phyloP scores from a whole-genome alignment of 2,329 filamentous ascomycete genomes.

The Aspergillus brasiliensis region DNA sequence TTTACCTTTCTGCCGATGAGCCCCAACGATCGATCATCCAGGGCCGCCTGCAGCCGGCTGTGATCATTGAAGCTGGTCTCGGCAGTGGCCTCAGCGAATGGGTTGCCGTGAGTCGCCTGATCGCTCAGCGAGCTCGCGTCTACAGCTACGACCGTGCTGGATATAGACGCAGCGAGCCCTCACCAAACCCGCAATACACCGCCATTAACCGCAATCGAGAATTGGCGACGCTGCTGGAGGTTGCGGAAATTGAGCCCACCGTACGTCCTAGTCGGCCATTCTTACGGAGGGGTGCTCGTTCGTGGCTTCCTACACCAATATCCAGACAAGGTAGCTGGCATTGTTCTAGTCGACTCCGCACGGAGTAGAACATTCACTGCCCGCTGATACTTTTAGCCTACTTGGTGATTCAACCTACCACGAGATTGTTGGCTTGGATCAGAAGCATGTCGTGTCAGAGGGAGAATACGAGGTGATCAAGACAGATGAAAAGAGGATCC shows the following conservation, averaged over 20 bases:
- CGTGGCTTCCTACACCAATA: not conserved
- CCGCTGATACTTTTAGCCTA: not conserved
- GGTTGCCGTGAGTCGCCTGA: not conserved
- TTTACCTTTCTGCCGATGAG: not conserved
- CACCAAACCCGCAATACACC: not conserved
- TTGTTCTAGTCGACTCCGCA: not conserved
- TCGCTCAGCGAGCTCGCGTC: not conserved
- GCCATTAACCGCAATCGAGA: not conserved
- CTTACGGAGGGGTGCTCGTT: not conserved
- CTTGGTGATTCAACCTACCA: not conserved
- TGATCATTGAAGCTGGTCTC: not conserved
- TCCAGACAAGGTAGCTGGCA: not conserved
- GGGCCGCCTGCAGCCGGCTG: not conserved
- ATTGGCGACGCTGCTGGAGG: not conserved
- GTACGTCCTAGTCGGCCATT: not conserved
- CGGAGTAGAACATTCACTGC: not conserved
- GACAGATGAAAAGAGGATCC: not conserved
- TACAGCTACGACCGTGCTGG: conserved; percentile 3
- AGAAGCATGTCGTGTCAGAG: not conserved
- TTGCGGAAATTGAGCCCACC: not conserved
- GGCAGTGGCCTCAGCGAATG: not conserved
- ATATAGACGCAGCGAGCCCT: not conserved
- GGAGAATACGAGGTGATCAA: not conserved
- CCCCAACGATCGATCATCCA: not conserved
- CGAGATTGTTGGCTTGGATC: not conserved